Conservation (phyloP, 192 early-diverging fungal genomes). For the Geosiphon pyriformis region DNA sequence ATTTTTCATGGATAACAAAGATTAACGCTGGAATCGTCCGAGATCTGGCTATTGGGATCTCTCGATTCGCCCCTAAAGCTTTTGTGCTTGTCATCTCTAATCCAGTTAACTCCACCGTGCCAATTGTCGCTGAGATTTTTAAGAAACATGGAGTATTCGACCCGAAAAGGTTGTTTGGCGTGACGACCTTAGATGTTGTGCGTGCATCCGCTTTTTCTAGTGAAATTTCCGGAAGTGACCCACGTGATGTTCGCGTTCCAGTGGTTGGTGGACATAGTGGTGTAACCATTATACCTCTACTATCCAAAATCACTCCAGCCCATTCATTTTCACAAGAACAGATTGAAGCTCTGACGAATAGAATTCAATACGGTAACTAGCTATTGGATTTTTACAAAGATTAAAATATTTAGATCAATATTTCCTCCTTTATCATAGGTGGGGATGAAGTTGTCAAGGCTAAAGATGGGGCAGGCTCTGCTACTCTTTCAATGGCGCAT, state of each 20-base stretch:
- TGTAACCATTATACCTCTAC: conserved; percentile 93
- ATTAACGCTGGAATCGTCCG: conserved; percentile 93
- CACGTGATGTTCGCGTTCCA: conserved; percentile 69
- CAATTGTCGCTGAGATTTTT: conserved; percentile 90
- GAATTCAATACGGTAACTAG: conserved; percentile 84
- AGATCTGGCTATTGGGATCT: conserved; percentile 72
- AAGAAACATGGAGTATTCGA: conserved; percentile 86
- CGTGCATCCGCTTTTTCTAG: conserved; percentile 93
- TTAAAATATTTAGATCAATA: no score
- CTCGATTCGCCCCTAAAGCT: conserved; percentile 73
- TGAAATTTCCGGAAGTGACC: conserved; percentile 68
- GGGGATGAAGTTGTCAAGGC: conserved; percentile 99
- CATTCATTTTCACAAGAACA: conserved; percentile 76
- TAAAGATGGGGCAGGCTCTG: conserved; percentile 91
- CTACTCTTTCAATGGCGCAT: conserved; percentile 86
- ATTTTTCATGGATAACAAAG: conserved; percentile 33
- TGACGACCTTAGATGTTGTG: conserved; percentile 95
- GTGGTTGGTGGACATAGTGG: conserved; percentile 97
- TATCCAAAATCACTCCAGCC: conserved; percentile 67
- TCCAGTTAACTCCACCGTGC: conserved; percentile 98
- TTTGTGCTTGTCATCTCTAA: conserved; percentile 90
- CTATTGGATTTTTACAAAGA: no score
- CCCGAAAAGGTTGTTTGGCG: conserved; percentile 85
- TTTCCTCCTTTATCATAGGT: no score
- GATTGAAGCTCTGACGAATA: conserved; percentile 85